phyloP scores from a whole-genome alignment of 2,329 filamentous ascomycete species.

The Amauroascus niger region DNA sequence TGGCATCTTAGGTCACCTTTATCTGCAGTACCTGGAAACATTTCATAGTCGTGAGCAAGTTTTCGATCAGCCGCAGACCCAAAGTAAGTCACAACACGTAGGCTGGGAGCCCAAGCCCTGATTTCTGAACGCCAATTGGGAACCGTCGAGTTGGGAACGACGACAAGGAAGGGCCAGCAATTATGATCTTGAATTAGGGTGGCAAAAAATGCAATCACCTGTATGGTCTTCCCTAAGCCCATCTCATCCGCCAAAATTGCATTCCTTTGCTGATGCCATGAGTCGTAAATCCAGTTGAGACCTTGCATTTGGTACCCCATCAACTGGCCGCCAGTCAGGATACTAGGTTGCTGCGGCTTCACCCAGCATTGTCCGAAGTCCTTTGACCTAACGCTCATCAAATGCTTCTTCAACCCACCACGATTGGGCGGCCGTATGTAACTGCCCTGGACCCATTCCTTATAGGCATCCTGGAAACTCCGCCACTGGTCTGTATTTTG shows the following conservation, averaged over 20 bases:
- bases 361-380: slow-evolving; percentile 59
- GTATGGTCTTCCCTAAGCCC: slow-evolving; percentile 95
- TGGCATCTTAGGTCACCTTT: slow-evolving; percentile 66
- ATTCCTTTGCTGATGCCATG: slow-evolving; percentile 72
- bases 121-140: slow-evolving; percentile 97
- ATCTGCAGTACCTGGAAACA: slow-evolving; percentile 55
- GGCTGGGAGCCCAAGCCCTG: slow-evolving; percentile 77
- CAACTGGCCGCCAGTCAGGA: slow-evolving; percentile 65
- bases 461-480: slow-evolving; percentile 73
- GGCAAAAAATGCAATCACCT: slow-evolving; percentile 74
- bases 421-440: slow-evolving; percentile 55
- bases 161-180: slow-evolving; percentile 86
- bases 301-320: slow-evolving; percentile 94
- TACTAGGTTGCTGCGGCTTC: slow-evolving; percentile 60
- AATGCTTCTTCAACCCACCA: slow-evolving; percentile 52
- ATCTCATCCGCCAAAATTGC: slow-evolving; percentile 94
- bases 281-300: slow-evolving; percentile 88
- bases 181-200: slow-evolving; percentile 58
- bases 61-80: slow-evolving; percentile 65
- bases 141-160: slow-evolving; percentile 90
- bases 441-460: slow-evolving; percentile 71
- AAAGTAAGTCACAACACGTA: slow-evolving; percentile 88
- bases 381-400: slow-evolving; percentile 55
- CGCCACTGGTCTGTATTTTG: slow-evolving; percentile 58
- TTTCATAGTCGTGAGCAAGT: slow-evolving; percentile 70